phyloP scores from a whole-genome alignment of 2,329 filamentous ascomycete species.

The Exophiala bonariae region DNA sequence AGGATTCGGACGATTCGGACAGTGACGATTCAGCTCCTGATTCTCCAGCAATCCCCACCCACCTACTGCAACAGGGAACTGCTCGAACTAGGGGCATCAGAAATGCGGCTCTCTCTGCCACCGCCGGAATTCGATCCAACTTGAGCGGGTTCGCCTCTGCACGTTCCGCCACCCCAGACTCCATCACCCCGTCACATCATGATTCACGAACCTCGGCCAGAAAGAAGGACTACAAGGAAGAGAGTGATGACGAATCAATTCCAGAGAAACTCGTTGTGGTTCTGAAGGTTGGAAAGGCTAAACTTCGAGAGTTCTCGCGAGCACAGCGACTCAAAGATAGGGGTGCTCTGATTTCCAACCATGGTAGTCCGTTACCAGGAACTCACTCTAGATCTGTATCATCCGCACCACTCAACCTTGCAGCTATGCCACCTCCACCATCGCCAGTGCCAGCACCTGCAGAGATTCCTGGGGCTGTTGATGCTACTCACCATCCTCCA shows the following conservation, averaged over 20 bases:
- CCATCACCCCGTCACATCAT: conserved; percentile 59
- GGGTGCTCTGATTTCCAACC: conserved; percentile 28
- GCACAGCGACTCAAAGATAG: conserved; percentile 55
- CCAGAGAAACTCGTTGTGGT: conserved; percentile 68
- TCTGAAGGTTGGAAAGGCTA: conserved; percentile 71
- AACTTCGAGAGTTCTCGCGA: conserved; percentile 60
- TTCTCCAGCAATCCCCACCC: conserved; percentile 73
- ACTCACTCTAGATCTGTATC: conserved; percentile 35
- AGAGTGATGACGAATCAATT: conserved; percentile 68
- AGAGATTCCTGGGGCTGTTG: conserved; percentile 38
- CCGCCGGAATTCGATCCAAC: conserved; percentile 79
- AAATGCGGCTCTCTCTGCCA: conserved; percentile 81
- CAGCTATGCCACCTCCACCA: conserved; percentile 53
- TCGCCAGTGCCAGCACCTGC: conserved; percentile 42
- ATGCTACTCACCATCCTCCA: conserved; percentile 45
- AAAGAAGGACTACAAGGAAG: conserved; percentile 70
- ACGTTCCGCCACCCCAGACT: conserved; percentile 87
- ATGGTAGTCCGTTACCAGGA: conserved; percentile 27
- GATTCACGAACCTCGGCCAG: conserved; percentile 70
- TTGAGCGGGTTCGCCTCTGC: conserved; percentile 54
- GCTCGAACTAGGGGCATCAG: conserved; percentile 85
- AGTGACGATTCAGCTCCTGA: conserved; percentile 78
- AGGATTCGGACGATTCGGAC: conserved; percentile 87
- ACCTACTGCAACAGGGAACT: conserved; percentile 69
- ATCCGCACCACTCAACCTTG: conserved; percentile 32